Evolutionary conservation across 1,284 basidiomycete species (phyloP), one percentile per base, ranked within the genome.

Genomic region (Rhodofomes roseus): DNA sequence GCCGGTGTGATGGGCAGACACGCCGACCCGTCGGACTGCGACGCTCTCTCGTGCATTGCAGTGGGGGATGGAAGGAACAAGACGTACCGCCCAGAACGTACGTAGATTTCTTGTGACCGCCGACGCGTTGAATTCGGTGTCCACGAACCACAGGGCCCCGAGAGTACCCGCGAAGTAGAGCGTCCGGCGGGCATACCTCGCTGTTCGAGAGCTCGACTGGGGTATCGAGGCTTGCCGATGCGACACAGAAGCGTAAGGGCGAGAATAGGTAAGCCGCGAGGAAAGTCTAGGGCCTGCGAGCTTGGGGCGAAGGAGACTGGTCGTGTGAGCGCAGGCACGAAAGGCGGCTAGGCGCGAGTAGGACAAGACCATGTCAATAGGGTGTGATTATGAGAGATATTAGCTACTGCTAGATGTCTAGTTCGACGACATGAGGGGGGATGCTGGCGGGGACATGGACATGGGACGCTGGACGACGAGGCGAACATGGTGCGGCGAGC

Each of bases 111-210:
- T 75, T 4, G 70, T 70, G 1, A 90, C 71, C 0, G 91, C 83
- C 29, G 86, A 87, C 0, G 89, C 91, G 68, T 92, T 88, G 66
- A 80, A 83, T 18, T 81, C 67, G 54, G 72, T 77, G 68, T 93
- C 91, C 4, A 79, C 65, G 4, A 76, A 65, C 69, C 82, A 91
- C 6, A 81, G 67, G 0, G 73, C 70, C 0, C 81, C 81, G 8
- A 82, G 63, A 0, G 79, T 76, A 1, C 74, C 53, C 4, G 73
- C 64, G 23, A 76, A 53, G 57, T 78, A 81, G 7, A 70, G 75
- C 0, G 59, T 50, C 20, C 65, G 62, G 22, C 63, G 63, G 18
- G 60, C 44, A 57, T 64, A 68, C 12, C 51, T 60, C 6, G n/a
- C 52, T 6, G 54, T 3, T 2, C 63, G 64, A n/a, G 62, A 51